phyloP scores from a whole-genome alignment of 1,284 basidiomycete species.

The Ustilago xerochloae region DNA sequence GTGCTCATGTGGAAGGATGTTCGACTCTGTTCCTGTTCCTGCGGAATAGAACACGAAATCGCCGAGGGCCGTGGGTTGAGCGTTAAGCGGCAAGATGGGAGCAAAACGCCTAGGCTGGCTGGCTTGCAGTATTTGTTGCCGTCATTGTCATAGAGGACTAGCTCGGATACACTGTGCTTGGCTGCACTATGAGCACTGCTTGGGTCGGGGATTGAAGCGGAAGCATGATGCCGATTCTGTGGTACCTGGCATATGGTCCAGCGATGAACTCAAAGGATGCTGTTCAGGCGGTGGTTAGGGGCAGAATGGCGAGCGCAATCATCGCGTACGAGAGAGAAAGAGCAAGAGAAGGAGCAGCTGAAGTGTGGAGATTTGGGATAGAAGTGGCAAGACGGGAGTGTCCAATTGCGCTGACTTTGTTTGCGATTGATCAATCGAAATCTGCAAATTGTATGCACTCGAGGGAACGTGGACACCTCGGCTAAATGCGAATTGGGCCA shows the following conservation, averaged over 20 bases:
- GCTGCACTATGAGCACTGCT: background rate
- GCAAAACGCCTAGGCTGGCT: background rate
- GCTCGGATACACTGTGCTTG: no score
- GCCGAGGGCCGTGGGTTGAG: conserved; percentile 5
- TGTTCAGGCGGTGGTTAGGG: no score
- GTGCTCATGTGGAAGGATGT: no score
- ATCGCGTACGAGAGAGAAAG: background rate
- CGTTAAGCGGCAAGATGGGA: conserved; percentile 2
- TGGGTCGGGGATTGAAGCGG: background rate
- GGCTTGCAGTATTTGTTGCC: background rate
- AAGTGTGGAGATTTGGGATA: background rate
- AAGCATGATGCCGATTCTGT: background rate
- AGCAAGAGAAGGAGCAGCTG: background rate
- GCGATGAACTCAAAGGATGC: background rate
- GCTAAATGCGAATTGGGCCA: conserved; percentile 13
- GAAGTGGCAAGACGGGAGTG: background rate
- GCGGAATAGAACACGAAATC: background rate
- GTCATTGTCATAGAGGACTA: background rate
- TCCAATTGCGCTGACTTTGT: background rate
- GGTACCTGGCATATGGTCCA: background rate
- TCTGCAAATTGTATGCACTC: conserved; percentile 13
- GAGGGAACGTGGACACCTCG: conserved; percentile 48
- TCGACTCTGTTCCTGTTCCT: background rate
- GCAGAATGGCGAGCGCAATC: no score
- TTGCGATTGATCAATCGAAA: no score